Base-by-base conservation (phyloP, 164 flowering plant species). In the Vitis rupestris region DNA sequence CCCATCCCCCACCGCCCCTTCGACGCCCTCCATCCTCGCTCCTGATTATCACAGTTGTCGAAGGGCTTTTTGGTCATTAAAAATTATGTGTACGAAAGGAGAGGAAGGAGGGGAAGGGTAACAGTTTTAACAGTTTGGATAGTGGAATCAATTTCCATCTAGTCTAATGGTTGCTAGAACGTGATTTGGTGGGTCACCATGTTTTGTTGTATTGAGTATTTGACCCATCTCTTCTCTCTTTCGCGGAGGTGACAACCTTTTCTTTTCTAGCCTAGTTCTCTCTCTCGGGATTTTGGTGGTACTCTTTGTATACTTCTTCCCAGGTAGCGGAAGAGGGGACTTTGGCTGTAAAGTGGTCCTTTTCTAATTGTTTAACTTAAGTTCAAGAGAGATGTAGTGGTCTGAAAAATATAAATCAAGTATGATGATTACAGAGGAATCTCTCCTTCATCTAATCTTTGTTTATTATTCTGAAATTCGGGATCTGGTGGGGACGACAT, bases 1-100 rank as follows among this genome's bases (percentile, higher is more conserved):
- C 75, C 78, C 13, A 67, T 70, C 31, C 50, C 68, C 3, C 80
- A 31, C 67, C 82, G 79, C 37, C 81, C 80, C 53, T 78, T 79
- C 63, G 79, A 79, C 66, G 82, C 69, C 6, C 63, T 74, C 31
- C 81, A 59, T 51, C 69, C 80, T 30, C 31, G 80, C 50, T 76
- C 82, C 14, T 73, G 23, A 64, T 50, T 52, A 8, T 1, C 1
- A 2, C 30, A 37, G 7, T 0, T 0, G 10, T 8, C 8, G 11
- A 59, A 15, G 70, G 71, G 63, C 48, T 55, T 37, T 71, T 72
- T 66, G 61, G 71, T 70, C 72, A 72, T 47, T 23, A 50, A 1
- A 57, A 27, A 9, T 15, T 1, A 13, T 12, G 7, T 52, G 49
- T 17, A 66, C 19, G 16, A 4, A 66, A 17, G 58, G 5, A 29